phyloP scores from a whole-genome alignment of 305 asterid species.

The Fraxinus angustifolia region DNA sequence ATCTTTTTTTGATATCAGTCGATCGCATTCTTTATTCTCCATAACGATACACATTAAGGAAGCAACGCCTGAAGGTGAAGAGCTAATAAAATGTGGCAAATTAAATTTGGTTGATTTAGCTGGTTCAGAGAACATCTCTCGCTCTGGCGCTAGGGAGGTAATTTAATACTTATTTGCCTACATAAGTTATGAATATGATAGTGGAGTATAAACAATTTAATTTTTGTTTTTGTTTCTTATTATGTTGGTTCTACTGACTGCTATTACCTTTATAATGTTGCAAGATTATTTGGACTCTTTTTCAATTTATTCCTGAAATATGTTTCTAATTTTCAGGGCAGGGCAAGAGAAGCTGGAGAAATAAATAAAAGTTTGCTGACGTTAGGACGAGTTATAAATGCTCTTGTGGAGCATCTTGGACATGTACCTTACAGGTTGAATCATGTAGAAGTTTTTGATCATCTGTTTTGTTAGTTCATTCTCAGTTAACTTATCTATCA shows the following conservation, averaged over 20 bases:
- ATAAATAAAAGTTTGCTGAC: constrained; percentile 91
- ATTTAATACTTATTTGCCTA: not conserved
- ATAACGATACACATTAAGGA: constrained; percentile 96
- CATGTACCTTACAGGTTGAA: constrained; percentile 79
- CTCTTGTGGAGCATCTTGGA: constrained; percentile 90
- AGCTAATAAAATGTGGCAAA: constrained; percentile 93
- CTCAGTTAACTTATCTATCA: constrained; percentile 1
- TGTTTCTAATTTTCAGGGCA: constrained; percentile 45
- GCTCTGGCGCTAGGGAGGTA: constrained; percentile 99
- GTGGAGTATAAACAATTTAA: not conserved
- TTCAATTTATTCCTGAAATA: not conserved
- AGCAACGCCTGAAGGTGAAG: constrained; percentile 99
- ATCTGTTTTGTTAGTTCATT: not conserved
- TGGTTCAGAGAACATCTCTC: constrained; percentile 94
- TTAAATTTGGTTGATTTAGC: constrained; percentile 93
- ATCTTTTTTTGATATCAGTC: constrained; percentile 49
- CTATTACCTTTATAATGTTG: not conserved
- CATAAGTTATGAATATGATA: not conserved
- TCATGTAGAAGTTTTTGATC: constrained; percentile 3
- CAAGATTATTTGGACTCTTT: not conserved
- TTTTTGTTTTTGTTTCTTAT: not conserved
- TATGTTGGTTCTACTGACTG: not conserved
- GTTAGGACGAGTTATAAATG: constrained; percentile 79
- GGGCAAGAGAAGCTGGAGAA: constrained; percentile 97
- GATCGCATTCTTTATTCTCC: constrained; percentile 94